Conservation (phyloP, 306 rosid genomes). For the Vigna mungo region DNA sequence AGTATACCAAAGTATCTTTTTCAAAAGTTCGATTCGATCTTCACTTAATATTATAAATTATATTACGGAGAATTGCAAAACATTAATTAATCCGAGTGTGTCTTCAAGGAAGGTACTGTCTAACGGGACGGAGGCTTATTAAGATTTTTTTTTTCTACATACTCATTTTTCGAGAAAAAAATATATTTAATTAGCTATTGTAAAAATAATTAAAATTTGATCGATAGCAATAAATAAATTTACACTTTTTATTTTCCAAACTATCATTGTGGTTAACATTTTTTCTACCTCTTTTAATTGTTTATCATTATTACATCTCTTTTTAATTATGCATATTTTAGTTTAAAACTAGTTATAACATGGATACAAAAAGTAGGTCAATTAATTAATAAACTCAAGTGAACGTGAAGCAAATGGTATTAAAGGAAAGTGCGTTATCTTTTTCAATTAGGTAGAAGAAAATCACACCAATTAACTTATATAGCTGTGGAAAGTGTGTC, state of each 20-base stretch:
- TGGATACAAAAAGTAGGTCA: too few relatives aligned
- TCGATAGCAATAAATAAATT: too few relatives aligned
- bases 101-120: conserved; percentile 37
- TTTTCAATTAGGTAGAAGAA: not conserved
- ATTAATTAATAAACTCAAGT: not conserved
- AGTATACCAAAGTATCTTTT: conserved; percentile 26
- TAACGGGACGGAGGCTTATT: not conserved
- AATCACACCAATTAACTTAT: not conserved
- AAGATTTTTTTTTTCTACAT: too few relatives aligned
- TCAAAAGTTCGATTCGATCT: conserved; percentile 35
- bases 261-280: too few relatives aligned
- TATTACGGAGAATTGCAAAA: conserved; percentile 1
- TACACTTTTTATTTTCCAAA: too few relatives aligned
- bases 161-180: too few relatives aligned
- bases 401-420: not conserved
- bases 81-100: not conserved
- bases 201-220: too few relatives aligned
- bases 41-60: conserved; percentile 19
- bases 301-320: too few relatives aligned
- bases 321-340: too few relatives aligned
- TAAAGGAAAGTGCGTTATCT: not conserved
- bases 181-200: too few relatives aligned
- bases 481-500: not conserved
- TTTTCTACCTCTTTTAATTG: too few relatives aligned
- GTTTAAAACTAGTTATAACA: too few relatives aligned